phyloP scores from a whole-genome alignment of 257 asterid genomes.

The Voacanga thouarsii region DNA sequence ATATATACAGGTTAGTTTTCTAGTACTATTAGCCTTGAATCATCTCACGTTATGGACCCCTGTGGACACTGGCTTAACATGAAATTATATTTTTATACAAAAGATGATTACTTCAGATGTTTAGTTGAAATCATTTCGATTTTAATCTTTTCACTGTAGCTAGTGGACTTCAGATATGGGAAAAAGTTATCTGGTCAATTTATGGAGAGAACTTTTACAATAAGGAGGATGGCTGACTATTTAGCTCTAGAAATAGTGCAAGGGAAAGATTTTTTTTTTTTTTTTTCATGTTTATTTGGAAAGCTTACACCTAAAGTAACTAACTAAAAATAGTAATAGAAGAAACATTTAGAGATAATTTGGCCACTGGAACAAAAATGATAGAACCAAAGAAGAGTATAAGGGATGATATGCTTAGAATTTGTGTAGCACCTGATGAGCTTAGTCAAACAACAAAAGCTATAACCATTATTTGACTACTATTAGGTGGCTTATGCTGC shows the following conservation, averaged over 20 bases:
- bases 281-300: slow-evolving; percentile 8
- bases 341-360: not conserved
- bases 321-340: not conserved
- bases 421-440: not conserved
- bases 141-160: slow-evolving; percentile 44
- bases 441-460: not conserved
- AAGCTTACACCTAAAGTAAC: not conserved
- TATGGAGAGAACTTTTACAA: slow-evolving; percentile 68
- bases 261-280: too few species aligned
- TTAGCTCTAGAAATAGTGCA: slow-evolving; percentile 92
- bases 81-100: not conserved
- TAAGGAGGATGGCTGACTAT: slow-evolving; percentile 82
- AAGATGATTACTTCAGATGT: not conserved
- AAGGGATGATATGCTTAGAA: not conserved
- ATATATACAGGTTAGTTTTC: slow-evolving; percentile 61
- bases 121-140: slow-evolving; percentile 20
- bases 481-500: not conserved
- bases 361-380: not conserved
- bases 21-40: not conserved
- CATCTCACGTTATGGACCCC: not conserved
- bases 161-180: slow-evolving; percentile 93
- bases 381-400: not conserved
- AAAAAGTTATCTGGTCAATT: slow-evolving; percentile 60
- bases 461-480: not conserved
- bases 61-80: not conserved